Evolutionary conservation across 2,329 filamentous ascomycete species (phyloP), one percentile per base, ranked within the genome.

Genomic region (Penicillium sp.): DNA sequence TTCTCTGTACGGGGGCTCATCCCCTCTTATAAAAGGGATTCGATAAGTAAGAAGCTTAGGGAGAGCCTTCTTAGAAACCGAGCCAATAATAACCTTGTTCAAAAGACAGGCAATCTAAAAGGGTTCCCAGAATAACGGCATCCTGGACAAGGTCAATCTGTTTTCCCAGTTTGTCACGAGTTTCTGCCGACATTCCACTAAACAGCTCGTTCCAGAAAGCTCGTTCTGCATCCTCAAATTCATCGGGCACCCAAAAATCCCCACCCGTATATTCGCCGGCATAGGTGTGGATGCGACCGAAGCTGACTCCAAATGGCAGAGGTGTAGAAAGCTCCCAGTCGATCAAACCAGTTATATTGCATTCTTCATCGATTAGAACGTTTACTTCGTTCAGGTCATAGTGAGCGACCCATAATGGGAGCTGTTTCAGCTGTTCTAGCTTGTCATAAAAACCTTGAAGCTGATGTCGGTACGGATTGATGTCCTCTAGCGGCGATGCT

Each of bases 121-220:
- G 51, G 14, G 69, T 72, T 23, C 57, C 67, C 9, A 58, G 52
- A 12, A 58, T 49, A 20, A 58, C 44, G 22, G 59, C 64, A 50
- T 71, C 65, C 56, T 73, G 69, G 27, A 71, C 62, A 33, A 70
- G 57, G 20, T 57, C 52, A 37, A 75, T 64, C 18, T 69, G 64
- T 48, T 69, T 68, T 46, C 72, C 68, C 37, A 77, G 56, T 66
- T 71, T 12, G 18, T 46, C 15, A 25, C 37, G 40, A 50, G 42
- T 41, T 31, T 50, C 47, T 23, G 25, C 29, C n/a, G 46, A 46
- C 41, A 54, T 54, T 26, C 31, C 41, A 40, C 41, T 11, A 45
- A 54, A 50, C 29, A 54, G 40, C 22, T 29, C 52, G 11, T 50
- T 45, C 52, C 41, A 50, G 18, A 54, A 50, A 14, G 29, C 46